Evolutionary conservation across 805 yeast genomes (phyloP), one percentile per base, ranked within the genome.

Genomic region (Cyberlindnera saturnus): DNA sequence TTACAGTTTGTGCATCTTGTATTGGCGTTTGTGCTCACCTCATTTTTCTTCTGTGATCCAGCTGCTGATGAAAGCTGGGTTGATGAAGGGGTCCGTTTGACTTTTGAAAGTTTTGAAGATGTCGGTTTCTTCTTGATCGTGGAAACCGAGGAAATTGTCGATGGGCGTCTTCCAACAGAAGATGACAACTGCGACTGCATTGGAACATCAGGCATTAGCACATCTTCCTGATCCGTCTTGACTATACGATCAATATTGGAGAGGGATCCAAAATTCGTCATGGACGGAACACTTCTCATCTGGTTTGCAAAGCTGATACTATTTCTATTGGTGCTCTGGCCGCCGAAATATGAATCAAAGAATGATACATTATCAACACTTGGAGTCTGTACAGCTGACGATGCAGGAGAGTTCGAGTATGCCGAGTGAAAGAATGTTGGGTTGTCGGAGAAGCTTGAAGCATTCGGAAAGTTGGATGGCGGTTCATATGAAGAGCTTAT

Each of bases 1-100:
- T 84, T 82, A 64, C 99, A 91, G 64, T 91, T 91, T 15, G 91
- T 81, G 64, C 98, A 91, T 37, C 60, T 48, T 3, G 59, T 58
- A 38, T 52, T 55, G 10, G 43, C 37, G 30, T 53, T 55, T 2
- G 57, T 45, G 5, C 54, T 36, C 11, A 34, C 6, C 5, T 40
- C 45, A n/a, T 28, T 18, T 33, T 46, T 44, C 33, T 32, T 35
- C 35, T 28, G 18, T n/a, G 38, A 29, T 7, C 39, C 30, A 36
- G 41, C 18, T 3, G 38, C 19, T 23, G 23, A 34, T 34, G 45
- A 28, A 35, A 48, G 43, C 16, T 50, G 55, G 3, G 58, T 50
- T 2, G 51, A 45, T 9, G 62, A 50, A 13, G 47, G 39, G 3
- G 42, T 49, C 38, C 57, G 46, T 32, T 57, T 56, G 3, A 51